phyloP scores from a whole-genome alignment of 306 rosid genomes.

The Prunus persica region DNA sequence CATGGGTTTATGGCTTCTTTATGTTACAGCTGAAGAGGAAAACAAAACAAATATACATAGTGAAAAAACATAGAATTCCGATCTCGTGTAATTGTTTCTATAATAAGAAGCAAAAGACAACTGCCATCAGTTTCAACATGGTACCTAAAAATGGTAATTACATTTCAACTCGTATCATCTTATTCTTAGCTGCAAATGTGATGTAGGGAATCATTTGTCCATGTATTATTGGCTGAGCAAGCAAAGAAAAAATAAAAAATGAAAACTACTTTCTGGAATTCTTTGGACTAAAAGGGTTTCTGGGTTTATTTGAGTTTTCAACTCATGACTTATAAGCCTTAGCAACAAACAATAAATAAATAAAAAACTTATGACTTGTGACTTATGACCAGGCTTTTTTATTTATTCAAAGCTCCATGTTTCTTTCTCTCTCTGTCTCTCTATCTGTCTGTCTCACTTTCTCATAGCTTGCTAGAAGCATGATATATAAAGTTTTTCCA shows the following conservation, averaged over 20 bases:
- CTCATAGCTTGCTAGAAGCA: neutral
- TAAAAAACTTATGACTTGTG: too few species aligned
- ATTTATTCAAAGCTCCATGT: too few species aligned
- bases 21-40: neutral
- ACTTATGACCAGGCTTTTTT: neutral
- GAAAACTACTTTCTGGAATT: neutral
- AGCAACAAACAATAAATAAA: neutral
- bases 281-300: neutral
- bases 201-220: too few species aligned
- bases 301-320: neutral
- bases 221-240: too few species aligned
- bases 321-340: neutral
- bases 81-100: neutral
- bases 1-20: conserved; percentile 5
- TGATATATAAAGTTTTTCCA: neutral
- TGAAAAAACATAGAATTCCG: neutral
- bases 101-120: neutral
- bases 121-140: neutral
- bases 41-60: neutral
- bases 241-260: too few species aligned
- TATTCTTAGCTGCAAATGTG: too few species aligned
- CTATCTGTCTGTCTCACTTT: neutral
- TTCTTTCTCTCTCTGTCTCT: too few species aligned
- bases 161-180: too few species aligned
- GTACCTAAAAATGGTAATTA: neutral